These are phyloP conservation scores for Forsythia suspensa DNA, from an alignment of 257 asterid genomes.

Conservation along the genomic window DNA sequence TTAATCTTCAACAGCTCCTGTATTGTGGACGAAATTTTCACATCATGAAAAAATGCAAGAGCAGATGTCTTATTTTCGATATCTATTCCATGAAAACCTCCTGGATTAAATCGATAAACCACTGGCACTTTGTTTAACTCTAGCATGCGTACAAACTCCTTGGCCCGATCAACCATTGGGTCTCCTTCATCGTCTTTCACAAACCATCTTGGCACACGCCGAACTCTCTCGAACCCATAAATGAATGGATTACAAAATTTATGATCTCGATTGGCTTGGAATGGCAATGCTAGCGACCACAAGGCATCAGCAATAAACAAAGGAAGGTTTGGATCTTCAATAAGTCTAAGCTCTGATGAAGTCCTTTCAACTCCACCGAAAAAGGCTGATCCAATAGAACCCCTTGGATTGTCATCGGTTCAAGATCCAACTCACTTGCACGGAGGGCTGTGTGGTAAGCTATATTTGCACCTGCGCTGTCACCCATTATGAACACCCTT, in stretches of 20 bases:
- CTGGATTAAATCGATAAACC: constrained; percentile 21
- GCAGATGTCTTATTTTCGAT: background rate
- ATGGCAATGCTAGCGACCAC: constrained; percentile 32
- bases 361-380: constrained; percentile 34
- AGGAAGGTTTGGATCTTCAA: constrained; percentile 24
- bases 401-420: constrained; percentile 27
- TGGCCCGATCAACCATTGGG: constrained; percentile 16
- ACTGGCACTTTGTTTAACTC: constrained; percentile 7
- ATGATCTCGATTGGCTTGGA: constrained; percentile 35
- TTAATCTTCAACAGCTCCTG: background rate
- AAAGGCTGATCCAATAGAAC: constrained; percentile 30
- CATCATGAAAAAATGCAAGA: constrained; percentile 23
- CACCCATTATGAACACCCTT: constrained; percentile 29
- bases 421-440: constrained; percentile 19
- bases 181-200: constrained; percentile 20
- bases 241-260: constrained; percentile 37
- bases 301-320: constrained; percentile 27
- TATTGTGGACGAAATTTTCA: constrained; percentile 5
- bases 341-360: constrained; percentile 24
- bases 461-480: constrained; percentile 40
- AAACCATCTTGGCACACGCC: constrained; percentile 26
- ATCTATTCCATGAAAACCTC: constrained; percentile 23
- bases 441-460: constrained; percentile 34
- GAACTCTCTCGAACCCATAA: constrained; percentile 31
- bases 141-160: constrained; percentile 16